Percentiles rank a stretch among this genome's conserved stretches.
phyloP scores from a whole-genome alignment of 768 basidiomycete genomes.

The Hygrophoropsis aurantiaca region DNA sequence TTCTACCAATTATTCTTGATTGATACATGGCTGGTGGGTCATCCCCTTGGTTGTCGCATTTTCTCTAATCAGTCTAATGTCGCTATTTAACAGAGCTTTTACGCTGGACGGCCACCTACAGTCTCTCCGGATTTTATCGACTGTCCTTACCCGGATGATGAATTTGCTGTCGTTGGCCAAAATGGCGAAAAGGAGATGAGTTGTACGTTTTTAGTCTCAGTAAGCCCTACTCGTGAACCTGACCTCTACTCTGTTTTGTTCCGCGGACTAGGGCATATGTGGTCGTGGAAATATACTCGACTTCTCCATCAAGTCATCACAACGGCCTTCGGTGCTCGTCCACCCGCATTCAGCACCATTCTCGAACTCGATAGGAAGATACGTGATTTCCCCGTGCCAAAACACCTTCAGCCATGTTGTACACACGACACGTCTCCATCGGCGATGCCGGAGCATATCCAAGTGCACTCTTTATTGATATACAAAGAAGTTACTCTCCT shows the following conservation, averaged over 20 bases:
- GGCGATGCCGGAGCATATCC: constrained; percentile 29
- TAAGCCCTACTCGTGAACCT: no score
- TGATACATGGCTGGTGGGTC: constrained; percentile 60
- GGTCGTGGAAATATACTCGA: constrained; percentile 55
- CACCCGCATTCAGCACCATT: constrained; percentile 50
- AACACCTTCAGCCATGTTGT: constrained; percentile 40
- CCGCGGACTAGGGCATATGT: constrained; percentile 53
- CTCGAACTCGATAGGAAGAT: constrained; percentile 60
- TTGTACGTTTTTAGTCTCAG: constrained; percentile 38
- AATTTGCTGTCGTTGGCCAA: constrained; percentile 30
- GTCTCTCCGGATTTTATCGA: constrained; percentile 56
- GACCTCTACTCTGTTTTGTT: no score
- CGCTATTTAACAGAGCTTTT: constrained; percentile 49
- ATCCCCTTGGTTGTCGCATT: neutral
- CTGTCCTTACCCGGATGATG: constrained; percentile 51
- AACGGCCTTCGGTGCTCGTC: constrained; percentile 51
- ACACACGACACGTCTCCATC: constrained; percentile 14
- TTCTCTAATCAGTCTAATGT: neutral
- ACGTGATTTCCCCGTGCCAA: constrained; percentile 58
- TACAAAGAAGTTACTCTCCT: constrained; percentile 55
- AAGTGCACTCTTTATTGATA: constrained; percentile 43
- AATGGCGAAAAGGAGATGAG: constrained; percentile 38
- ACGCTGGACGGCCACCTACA: constrained; percentile 58
- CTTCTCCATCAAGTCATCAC: constrained; percentile 52
- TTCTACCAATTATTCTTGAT: constrained; percentile 71